Percentiles rank a stretch among this genome's conserved stretches.
Conservation (phyloP, 768 basidiomycete genomes). For the Suillus subluteus region DNA sequence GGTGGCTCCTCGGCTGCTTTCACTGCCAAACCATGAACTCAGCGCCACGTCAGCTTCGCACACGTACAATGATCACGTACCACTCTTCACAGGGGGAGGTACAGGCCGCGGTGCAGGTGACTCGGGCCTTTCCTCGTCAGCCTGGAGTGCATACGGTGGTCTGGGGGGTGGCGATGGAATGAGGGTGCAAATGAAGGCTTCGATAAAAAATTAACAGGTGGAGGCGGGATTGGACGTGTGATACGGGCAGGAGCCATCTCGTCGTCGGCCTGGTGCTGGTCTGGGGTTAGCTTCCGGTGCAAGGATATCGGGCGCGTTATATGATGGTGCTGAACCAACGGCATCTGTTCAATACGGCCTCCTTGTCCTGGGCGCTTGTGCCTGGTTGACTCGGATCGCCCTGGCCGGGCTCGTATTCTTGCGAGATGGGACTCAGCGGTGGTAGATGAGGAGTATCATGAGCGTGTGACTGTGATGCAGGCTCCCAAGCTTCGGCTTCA, state of each 20-base stretch:
- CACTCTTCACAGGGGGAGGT: slow-evolving; percentile 34
- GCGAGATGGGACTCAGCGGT: background rate
- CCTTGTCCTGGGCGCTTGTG: background rate
- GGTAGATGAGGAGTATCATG: background rate
- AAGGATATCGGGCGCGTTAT: background rate
- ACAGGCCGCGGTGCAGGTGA: slow-evolving; percentile 35
- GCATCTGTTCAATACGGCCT: background rate
- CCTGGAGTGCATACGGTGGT: slow-evolving; percentile 17
- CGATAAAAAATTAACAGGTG: slow-evolving; percentile 34
- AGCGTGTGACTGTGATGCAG: background rate
- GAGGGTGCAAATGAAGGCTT: slow-evolving; percentile 21
- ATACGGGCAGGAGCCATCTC: slow-evolving; percentile 36
- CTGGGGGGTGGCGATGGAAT: slow-evolving; percentile 22
- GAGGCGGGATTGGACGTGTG: slow-evolving; percentile 34
- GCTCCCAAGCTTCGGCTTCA: background rate
- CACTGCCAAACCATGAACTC: slow-evolving; percentile 11
- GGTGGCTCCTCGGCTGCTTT: slow-evolving; percentile 17
- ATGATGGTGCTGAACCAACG: background rate
- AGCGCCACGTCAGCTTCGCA: slow-evolving; percentile 4
- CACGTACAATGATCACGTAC: slow-evolving; percentile 18
- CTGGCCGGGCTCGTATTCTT: background rate
- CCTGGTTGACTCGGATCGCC: background rate
- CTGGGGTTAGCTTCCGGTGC: background rate
- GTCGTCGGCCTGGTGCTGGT: slow-evolving; percentile 23
- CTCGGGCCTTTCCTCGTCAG: slow-evolving; percentile 27